A percentile compares a stretch with the other conserved stretches of the same genome.
Evolutionary conservation across 129 eudicot genomes (phyloP).

Genomic region (Flaveria sonorensis): DNA sequence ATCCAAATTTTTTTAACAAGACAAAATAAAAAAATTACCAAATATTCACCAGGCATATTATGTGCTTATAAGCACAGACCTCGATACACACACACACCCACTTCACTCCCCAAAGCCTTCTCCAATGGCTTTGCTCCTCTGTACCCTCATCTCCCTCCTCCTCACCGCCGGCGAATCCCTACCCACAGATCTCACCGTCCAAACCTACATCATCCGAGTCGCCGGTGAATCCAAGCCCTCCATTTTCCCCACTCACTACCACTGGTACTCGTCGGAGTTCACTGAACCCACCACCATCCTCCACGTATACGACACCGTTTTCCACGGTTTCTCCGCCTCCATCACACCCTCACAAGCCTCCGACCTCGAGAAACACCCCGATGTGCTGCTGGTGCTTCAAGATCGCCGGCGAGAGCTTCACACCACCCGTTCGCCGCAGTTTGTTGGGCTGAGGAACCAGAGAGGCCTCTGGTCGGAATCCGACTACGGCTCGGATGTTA

Average conservation of each 20-base stretch:
- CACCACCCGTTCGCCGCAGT: slow-evolving; percentile 83
- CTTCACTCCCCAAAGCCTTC: slow-evolving; percentile 34
- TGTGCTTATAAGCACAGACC: slow-evolving; percentile 34
- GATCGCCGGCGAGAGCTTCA: slow-evolving; percentile 74
- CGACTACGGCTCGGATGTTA: slow-evolving; percentile 82
- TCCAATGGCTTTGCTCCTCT: slow-evolving; percentile 28
- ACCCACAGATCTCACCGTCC: slow-evolving; percentile 39
- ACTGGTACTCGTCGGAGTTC: slow-evolving; percentile 87
- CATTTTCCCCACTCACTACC: slow-evolving; percentile 75
- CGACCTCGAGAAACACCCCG: slow-evolving; percentile 44
- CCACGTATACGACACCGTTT: slow-evolving; percentile 78
- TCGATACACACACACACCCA: slow-evolving; percentile 23
- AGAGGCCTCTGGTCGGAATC: slow-evolving; percentile 87
- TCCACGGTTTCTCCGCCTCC: slow-evolving; percentile 82
- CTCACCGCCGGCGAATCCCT: slow-evolving; percentile 25
- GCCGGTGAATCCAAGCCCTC: slow-evolving; percentile 65
- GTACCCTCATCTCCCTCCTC: slow-evolving; percentile 29
- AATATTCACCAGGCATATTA: slow-evolving; percentile 12
- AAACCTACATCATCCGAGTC: slow-evolving; percentile 74
- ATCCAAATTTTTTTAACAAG: too few relatives aligned
- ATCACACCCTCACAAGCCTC: slow-evolving; percentile 50
- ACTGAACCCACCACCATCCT: slow-evolving; percentile 53
- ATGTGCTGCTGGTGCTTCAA: slow-evolving; percentile 58
- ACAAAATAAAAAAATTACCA: neutral
- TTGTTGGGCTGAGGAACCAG: slow-evolving; percentile 72